These are phyloP conservation scores for Mycothermus thermophilus DNA, from an alignment of 495 filamentous ascomycete species.

Conservation along the genomic window DNA sequence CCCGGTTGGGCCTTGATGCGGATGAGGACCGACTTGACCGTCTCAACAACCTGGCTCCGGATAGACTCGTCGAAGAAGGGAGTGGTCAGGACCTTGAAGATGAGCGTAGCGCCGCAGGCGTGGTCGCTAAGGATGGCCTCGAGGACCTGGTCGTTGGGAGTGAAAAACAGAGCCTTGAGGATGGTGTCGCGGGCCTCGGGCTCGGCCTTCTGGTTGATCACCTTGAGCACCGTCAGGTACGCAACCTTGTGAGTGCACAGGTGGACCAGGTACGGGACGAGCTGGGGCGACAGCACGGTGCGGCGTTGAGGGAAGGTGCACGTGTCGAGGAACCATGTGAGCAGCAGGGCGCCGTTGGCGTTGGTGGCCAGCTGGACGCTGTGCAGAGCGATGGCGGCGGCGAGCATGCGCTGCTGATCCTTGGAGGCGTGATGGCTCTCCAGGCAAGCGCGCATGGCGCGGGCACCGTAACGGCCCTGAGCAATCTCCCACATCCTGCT, in stretches of 20 bases:
- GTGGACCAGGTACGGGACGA: conserved; percentile 92
- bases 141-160: conserved; percentile 69
- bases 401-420: conserved; percentile 89
- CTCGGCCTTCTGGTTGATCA: conserved; percentile 96
- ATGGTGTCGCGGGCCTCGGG: conserved; percentile 85
- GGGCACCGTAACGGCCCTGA: conserved; percentile 85
- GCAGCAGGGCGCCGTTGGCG: conserved; percentile 80
- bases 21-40: conserved; percentile 75
- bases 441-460: conserved; percentile 92
- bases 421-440: conserved; percentile 93
- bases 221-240: conserved; percentile 92
- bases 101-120: conserved; percentile 82
- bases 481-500: conserved; percentile 88
- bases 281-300: conserved; percentile 79
- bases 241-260: conserved; percentile 98
- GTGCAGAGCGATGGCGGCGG: conserved; percentile 86
- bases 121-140: conserved; percentile 88
- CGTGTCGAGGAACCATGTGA: conserved; percentile 98
- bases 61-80: conserved; percentile 94
- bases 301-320: conserved; percentile 90
- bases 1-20: conserved; percentile 84
- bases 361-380: conserved; percentile 95
- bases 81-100: conserved; percentile 96
- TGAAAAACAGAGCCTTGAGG: conserved; percentile 88
- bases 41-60: conserved; percentile 74